Conservation (phyloP, 257 asterid genomes). For the Schizonepeta tenuifolia region DNA sequence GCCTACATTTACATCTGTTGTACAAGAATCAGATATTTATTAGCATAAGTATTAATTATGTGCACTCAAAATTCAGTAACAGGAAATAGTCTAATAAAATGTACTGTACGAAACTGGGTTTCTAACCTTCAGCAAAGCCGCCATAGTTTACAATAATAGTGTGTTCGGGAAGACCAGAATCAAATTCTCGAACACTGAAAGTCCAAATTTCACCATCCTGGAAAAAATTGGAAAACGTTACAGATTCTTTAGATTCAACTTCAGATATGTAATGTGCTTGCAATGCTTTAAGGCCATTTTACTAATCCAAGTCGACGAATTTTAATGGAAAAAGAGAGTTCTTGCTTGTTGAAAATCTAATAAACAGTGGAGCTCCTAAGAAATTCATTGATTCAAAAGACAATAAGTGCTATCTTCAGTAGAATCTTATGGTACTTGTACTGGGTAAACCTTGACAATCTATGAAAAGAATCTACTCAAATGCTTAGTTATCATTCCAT, state of each 20-base stretch:
- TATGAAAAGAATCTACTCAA: neutral
- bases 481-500: neutral
- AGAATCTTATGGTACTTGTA: neutral
- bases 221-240: conserved; percentile 44
- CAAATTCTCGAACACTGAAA: conserved; percentile 90
- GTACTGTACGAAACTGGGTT: conserved; percentile 24
- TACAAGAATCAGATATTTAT: conserved; percentile 3
- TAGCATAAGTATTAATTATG: conserved; percentile 19
- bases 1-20: conserved; percentile 84
- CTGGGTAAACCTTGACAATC: conserved; percentile 1
- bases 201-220: conserved; percentile 99
- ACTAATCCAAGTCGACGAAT: neutral
- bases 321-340: neutral
- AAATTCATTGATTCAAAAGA: neutral
- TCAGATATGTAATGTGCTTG: neutral
- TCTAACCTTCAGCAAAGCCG: conserved; percentile 95
- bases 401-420: neutral
- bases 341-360: neutral
- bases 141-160: conserved; percentile 87
- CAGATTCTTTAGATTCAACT: conserved; percentile 21
- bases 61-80: conserved; percentile 21
- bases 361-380: neutral
- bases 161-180: conserved; percentile 70
- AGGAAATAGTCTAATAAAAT: neutral
- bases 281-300: neutral